Percentiles rank a stretch among this genome's conserved stretches.
phyloP scores from a whole-genome alignment of 2,329 filamentous ascomycete species.

The Epichloe uncinata region DNA sequence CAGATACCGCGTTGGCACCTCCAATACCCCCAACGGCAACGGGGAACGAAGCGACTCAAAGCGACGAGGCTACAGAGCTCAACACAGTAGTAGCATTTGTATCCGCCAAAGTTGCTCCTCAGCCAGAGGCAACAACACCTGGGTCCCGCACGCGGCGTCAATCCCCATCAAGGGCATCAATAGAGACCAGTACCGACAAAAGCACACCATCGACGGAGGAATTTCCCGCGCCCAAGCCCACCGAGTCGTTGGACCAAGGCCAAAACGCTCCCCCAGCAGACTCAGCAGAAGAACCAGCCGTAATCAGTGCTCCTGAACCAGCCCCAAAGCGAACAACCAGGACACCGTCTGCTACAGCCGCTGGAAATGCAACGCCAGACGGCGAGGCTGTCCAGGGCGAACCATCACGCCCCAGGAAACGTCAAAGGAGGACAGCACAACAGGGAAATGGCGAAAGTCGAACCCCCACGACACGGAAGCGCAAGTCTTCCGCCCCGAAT shows the following conservation, averaged over 20 bases:
- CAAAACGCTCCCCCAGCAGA: not conserved
- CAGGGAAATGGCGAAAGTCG: constrained; percentile 8
- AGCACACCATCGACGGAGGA: not conserved
- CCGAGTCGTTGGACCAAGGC: not conserved
- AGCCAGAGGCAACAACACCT: not conserved
- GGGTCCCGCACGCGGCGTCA: not conserved
- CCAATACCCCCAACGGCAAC: not conserved
- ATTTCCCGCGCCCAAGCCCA: not conserved
- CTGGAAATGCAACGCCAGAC: constrained; percentile 8
- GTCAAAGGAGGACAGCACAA: constrained; percentile 18
- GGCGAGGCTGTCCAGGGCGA: not conserved
- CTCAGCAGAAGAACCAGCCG: constrained; percentile 3
- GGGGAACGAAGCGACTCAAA: not conserved
- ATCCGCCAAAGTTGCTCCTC: not conserved
- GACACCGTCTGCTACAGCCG: constrained; percentile 6
- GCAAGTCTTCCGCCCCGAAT: constrained; percentile 13
- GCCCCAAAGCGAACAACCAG: constrained; percentile 8
- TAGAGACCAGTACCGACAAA: not conserved
- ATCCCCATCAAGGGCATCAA: not conserved
- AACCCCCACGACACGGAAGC: constrained; percentile 15
- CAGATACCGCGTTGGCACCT: not conserved
- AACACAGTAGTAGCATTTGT: not conserved
- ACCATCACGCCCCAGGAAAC: constrained; percentile 16
- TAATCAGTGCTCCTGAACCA: constrained; percentile 3
- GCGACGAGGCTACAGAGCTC: not conserved